Base-by-base conservation (phyloP, 2,329 filamentous ascomycete species). In the Fusarium heterosporum region DNA sequence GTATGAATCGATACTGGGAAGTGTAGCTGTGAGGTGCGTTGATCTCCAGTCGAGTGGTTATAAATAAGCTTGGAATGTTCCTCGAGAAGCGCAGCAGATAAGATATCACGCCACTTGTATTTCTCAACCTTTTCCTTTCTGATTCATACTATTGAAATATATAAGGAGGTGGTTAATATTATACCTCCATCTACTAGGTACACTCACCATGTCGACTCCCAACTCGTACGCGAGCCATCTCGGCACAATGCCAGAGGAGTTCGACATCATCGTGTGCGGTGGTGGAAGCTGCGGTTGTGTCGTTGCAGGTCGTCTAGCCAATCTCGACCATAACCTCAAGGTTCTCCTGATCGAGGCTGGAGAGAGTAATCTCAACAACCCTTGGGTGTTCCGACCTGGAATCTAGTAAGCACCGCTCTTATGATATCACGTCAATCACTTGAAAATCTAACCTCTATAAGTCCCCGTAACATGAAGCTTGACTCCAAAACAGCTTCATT, bases 401-500 rank as follows among this genome's bases (percentile, higher is more conserved):
- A 36, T 36, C 22, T 22, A 22, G 6, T 41, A 41, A 22, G 38
- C 11, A 12, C 4, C 17, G 12, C 19, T 11, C 11, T 19, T 6
- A 1, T 0, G 12, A 13, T 13, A 14, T 13, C 10, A 5, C 1
- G 12, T 22, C 7, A 40, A 22, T 14, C 0, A 22, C 1, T 0
- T 17, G 17, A 19, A 25, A 41, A 2, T 41, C 17, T 6, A 41
- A 41, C 12, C 19, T 22, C 6, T 22, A 22, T 54, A 90, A 93
- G 76, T 78, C 91, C 90, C n/a, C 81, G 83, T 43, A 93, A 93
- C 80, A 93, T 92, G 90, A 83, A 92, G 78, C 76, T 92, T 61
- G 90, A 93, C 83, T 93, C 90, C 70, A 93, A 92, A 83, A 93
- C 90, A 30, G 91, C 92, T 32, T 90, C 90, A 0, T 94, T 94